phyloP scores from a whole-genome alignment of 495 filamentous ascomycete species.

The Recurvomyces mirabilis region DNA sequence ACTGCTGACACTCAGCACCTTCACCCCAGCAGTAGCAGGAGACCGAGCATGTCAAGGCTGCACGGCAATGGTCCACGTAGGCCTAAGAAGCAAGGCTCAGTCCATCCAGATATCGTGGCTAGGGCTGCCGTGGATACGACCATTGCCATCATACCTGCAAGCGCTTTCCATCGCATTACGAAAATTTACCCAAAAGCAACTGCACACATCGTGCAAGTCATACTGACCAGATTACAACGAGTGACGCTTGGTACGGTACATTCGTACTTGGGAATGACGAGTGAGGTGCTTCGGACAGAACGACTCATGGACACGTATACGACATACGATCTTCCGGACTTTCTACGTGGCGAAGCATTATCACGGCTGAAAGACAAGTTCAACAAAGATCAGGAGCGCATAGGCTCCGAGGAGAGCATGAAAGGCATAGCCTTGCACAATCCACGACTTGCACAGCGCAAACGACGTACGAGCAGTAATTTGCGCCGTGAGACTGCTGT shows the following conservation, averaged over 20 bases:
- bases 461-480: slow-evolving; percentile 56
- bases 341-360: slow-evolving; percentile 73
- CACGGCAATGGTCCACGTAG: slow-evolving; percentile 24
- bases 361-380: slow-evolving; percentile 91
- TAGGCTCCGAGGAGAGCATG: slow-evolving; percentile 69
- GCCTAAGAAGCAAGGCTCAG: slow-evolving; percentile 54
- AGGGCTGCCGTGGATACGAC: slow-evolving; percentile 95
- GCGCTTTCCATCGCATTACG: slow-evolving; percentile 88
- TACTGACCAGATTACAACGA: slow-evolving; percentile 82
- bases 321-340: slow-evolving; percentile 80
- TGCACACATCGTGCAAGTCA: slow-evolving; percentile 94
- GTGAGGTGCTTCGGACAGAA: slow-evolving; percentile 83
- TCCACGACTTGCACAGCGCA: slow-evolving; percentile 48
- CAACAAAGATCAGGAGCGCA: slow-evolving; percentile 67
- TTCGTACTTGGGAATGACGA: slow-evolving; percentile 81
- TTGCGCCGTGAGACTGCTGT: slow-evolving; percentile 74
- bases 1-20: slow-evolving; percentile 2
- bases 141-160: slow-evolving; percentile 94
- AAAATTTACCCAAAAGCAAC: slow-evolving; percentile 90
- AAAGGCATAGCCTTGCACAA: slow-evolving; percentile 98
- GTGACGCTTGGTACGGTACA: slow-evolving; percentile 91
- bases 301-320: slow-evolving; percentile 87
- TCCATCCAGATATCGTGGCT: slow-evolving; percentile 92
- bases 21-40: slow-evolving; percentile 11
- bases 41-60: slow-evolving; percentile 12